phyloP scores from a whole-genome alignment of 306 rosid species.

The Cucumis melo region DNA sequence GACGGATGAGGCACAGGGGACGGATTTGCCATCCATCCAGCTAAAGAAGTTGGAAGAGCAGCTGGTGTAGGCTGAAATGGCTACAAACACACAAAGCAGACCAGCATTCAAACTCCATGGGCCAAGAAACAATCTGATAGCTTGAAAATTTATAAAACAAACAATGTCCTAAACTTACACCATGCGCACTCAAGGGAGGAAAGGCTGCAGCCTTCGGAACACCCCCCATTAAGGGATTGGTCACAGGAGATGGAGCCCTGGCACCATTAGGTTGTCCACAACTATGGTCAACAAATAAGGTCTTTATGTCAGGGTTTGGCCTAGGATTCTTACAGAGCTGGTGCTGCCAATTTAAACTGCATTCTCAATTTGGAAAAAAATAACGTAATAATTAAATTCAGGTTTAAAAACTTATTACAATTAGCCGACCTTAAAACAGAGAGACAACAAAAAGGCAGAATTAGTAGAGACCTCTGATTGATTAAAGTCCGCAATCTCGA shows the following conservation, averaged over 20 bases:
- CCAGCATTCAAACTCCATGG: slow-evolving; percentile 16
- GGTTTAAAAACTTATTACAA: slow-evolving; percentile 1
- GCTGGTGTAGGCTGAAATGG: slow-evolving; percentile 92
- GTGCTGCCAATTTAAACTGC: slow-evolving; percentile 99
- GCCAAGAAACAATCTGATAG: neutral
- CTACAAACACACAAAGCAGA: slow-evolving; percentile 27
- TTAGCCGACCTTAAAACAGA: neutral
- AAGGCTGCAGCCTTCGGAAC: slow-evolving; percentile 92
- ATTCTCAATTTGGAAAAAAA: slow-evolving; percentile 10
- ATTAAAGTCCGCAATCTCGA: slow-evolving; percentile 93
- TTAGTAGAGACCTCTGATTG: slow-evolving; percentile 73
- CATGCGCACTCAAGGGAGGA: slow-evolving; percentile 86
- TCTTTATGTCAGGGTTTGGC: slow-evolving; percentile 96
- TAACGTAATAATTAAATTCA: neutral
- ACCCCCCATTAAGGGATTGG: slow-evolving; percentile 84
- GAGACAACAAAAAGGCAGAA: neutral
- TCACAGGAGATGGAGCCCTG: slow-evolving; percentile 99
- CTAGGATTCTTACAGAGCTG: slow-evolving; percentile 99
- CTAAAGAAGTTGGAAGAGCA: slow-evolving; percentile 80
- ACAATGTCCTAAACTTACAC: slow-evolving; percentile 43
- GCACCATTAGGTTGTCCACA: slow-evolving; percentile 99
- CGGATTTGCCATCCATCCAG: slow-evolving; percentile 97
- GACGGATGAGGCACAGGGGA: slow-evolving; percentile 91
- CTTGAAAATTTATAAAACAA: neutral
- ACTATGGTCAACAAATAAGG: slow-evolving; percentile 92